Evolutionary conservation across 805 yeast genomes (phyloP).

Genomic region (Wickerhamomyces chambardii): DNA sequence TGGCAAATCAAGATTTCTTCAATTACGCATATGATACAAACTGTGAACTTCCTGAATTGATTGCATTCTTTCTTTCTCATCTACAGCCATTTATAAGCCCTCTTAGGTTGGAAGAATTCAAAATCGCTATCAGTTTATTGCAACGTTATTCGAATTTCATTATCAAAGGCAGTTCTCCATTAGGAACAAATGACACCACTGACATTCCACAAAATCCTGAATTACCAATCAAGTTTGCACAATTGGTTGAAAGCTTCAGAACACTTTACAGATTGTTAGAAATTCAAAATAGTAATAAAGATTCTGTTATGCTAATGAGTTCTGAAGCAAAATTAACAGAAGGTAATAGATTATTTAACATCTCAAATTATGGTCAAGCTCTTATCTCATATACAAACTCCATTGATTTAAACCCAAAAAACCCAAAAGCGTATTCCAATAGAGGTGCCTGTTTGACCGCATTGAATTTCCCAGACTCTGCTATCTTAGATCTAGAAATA

Average conservation of each 20-base stretch:
- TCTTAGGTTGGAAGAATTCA: conserved; percentile 1
- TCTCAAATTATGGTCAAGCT: conserved; percentile 17
- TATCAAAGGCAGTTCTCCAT: not conserved
- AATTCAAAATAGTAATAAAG: not conserved
- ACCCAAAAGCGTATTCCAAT: conserved; percentile 26
- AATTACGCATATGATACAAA: conserved; percentile 6
- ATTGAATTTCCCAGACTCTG: conserved; percentile 23
- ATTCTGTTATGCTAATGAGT: not conserved
- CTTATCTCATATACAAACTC: conserved; percentile 28
- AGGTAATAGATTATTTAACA: conserved; percentile 10
- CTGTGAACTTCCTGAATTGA: conserved; percentile 8
- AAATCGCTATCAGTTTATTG: conserved; percentile 3
- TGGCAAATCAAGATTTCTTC: not conserved
- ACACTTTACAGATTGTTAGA: not conserved
- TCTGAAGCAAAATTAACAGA: conserved; percentile 2
- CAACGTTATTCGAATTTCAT: conserved; percentile 8
- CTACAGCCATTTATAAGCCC: conserved; percentile 2
- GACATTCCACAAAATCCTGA: not conserved
- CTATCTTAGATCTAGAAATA: conserved; percentile 24
- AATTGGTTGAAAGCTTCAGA: not conserved
- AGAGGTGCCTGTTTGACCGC: conserved; percentile 31
- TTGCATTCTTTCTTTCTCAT: conserved; percentile 7
- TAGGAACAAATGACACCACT: not conserved
- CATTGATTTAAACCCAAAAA: conserved; percentile 10
- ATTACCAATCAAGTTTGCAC: not conserved